Evolutionary conservation across 139 green algal genomes (phyloP), one percentile per base, ranked within the genome.

Genomic region (Spirogloea muscicola): DNA sequence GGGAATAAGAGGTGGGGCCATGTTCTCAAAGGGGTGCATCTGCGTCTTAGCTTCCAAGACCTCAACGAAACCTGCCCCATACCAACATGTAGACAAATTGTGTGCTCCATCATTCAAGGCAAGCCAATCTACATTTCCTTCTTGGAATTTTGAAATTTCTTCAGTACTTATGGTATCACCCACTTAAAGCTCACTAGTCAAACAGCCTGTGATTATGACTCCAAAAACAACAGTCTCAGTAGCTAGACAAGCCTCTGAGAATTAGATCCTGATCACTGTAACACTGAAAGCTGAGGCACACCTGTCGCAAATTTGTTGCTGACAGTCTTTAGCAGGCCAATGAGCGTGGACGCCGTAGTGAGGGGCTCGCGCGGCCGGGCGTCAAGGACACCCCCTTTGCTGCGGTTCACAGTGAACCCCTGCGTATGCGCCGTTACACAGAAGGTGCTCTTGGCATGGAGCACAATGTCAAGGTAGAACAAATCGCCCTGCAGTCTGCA

Each of bases 341-440:
- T 55, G 10, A 82, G 68, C 6, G 75, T 82, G 13, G 67, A 66
- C n/a, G 67, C 46, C 67, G 72, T 39, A 39, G 59, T 10, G 33
- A 67, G 49, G 41, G 72, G 72, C 16, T 73, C 48, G 16, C n/a
- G 41, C 31, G 62, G 62, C 39, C 52, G 33, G 27, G 64, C 40
- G 49, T 80, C 52, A 5, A 80, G 49, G 25, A 44, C 16, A 21
- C 44, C 3, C 21, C 46, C 64, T 25, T 29, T 44, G 46, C 48
- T 80, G 31, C 38, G 38, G 44, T 82, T 82, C 38, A 82, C 68
- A 49, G 48, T 73, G 66, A 79, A 82, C 16, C 75, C 75, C 7
- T 52, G 58, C 42, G 67, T 72, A 46, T 82, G 75, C 16, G 31
- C 68, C 29, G 75, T 82, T 9, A 82, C 48, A 36, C 75, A 82